Evolutionary conservation across 306 rosid species (phyloP), one percentile per base, ranked within the genome.

Genomic region (Quercus alba): DNA sequence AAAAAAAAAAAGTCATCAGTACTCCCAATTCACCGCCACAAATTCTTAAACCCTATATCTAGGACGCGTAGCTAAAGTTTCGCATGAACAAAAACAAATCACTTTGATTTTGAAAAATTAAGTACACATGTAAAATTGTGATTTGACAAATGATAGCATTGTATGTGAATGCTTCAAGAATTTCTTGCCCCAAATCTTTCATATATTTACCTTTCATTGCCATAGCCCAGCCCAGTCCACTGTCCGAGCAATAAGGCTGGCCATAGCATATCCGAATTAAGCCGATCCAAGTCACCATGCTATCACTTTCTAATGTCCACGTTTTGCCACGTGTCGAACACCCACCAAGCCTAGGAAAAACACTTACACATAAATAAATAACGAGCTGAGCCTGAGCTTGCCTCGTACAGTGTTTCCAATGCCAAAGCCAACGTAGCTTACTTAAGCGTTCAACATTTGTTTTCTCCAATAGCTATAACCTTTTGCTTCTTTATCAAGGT

Each of bases 161-260:
- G 76, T 49, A 78, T 49, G 15, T 49, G 54, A 49, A 49, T 11
- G 54, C 15, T 49, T 49, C 14, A 31, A 3, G 71, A 25, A n/a
- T 7, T 7, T 61, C 66, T 75, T 56, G 78, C n/a, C 25, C 44
- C 13, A 55, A 67, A 44, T 56, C 49, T 33, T 75, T 70, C 56
- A 9, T 26, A 4, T 55, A 78, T 77, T 46, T 49, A 82, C 74
- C 73, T 13, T 13, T 11, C 14, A 0, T 21, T 69, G 83, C 80
- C 76, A 78, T 23, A 44, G 28, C 15, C 76, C 28, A 44, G 28
- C 15, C 76, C 28, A 2, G 18, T 41, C 68, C 80, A 62, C 26
- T 31, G 59, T 56, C 91, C 87, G 87, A 61, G 78, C 76, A 82
- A 78, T 57, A 76, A 63, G 80, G 64, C 57, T 59, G 79, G 62